These are phyloP conservation scores for Cystobasidiaceae sp. DNA, from an alignment of 1,284 basidiomycete genomes.

Conservation along the genomic window DNA sequence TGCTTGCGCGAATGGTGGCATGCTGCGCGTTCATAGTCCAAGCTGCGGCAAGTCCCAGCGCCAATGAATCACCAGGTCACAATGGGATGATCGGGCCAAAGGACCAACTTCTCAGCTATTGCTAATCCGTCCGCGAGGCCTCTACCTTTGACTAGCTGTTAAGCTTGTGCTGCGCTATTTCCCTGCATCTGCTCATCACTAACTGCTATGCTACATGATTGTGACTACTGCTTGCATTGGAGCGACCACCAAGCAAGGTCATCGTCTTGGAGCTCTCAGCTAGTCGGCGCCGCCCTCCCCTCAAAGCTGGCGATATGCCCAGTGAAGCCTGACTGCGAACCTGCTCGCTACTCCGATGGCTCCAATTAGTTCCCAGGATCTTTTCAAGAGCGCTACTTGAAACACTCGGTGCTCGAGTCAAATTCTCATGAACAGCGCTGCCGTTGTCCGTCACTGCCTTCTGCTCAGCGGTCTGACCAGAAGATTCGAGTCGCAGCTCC, in stretches of 20 bases:
- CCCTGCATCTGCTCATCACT: too few species aligned
- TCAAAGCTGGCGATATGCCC: too few species aligned
- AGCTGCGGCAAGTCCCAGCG: background rate
- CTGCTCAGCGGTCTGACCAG: too few species aligned
- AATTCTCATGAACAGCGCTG: background rate
- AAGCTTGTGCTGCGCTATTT: too few species aligned
- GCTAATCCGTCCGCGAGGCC: too few species aligned
- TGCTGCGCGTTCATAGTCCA: background rate
- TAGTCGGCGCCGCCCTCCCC: background rate
- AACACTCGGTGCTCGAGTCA: background rate
- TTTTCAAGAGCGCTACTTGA: constrained; percentile 4
- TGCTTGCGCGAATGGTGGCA: background rate
- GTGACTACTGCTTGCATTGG: too few species aligned
- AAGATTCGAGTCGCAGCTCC: too few species aligned
- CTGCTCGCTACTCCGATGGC: background rate
- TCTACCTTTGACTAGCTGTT: too few species aligned
- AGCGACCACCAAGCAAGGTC: constrained; percentile 14
- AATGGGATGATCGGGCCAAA: too few species aligned
- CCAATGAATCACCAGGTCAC: too few species aligned
- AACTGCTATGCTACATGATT: background rate
- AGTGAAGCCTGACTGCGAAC: background rate
- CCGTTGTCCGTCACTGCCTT: too few species aligned
- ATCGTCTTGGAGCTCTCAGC: constrained; percentile 14
- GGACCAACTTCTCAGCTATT: too few species aligned
- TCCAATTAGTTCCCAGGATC: background rate